Percentiles rank a stretch among this genome's conserved stretches.
phyloP scores from a whole-genome alignment of 2,329 filamentous ascomycete genomes.

The Monilinia fructigena region DNA sequence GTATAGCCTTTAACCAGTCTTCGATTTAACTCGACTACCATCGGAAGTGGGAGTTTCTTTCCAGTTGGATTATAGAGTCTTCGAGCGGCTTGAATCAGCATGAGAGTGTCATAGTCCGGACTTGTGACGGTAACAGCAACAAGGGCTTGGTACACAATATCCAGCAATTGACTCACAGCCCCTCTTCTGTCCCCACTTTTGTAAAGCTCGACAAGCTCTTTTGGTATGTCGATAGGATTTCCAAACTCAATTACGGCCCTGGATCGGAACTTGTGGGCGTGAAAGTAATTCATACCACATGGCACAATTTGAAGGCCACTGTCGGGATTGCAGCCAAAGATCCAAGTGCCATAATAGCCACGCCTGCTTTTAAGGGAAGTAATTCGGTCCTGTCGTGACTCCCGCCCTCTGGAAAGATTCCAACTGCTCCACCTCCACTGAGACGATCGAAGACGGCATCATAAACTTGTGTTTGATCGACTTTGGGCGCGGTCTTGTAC shows the following conservation, averaged over 20 bases:
- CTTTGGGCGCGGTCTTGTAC: slow-evolving; percentile 86
- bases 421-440: slow-evolving; percentile 79
- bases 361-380: slow-evolving; percentile 85
- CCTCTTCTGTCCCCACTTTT: slow-evolving; percentile 79
- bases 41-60: slow-evolving; percentile 28
- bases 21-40: slow-evolving; percentile 71
- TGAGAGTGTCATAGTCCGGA: slow-evolving; percentile 87
- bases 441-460: slow-evolving; percentile 85
- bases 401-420: slow-evolving; percentile 94
- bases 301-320: slow-evolving; percentile 93
- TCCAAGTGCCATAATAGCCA: slow-evolving; percentile 96
- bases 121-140: slow-evolving; percentile 90
- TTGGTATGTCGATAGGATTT: slow-evolving; percentile 78
- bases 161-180: slow-evolving; percentile 80
- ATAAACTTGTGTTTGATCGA: slow-evolving; percentile 91
- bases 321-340: slow-evolving; percentile 74
- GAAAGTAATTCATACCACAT: slow-evolving; percentile 99
- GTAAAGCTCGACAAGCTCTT: slow-evolving; percentile 81
- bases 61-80: slow-evolving; percentile 85
- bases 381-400: slow-evolving; percentile 93
- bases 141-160: slow-evolving; percentile 58
- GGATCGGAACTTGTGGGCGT: slow-evolving; percentile 96
- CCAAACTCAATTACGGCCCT: slow-evolving; percentile 95
- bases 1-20: slow-evolving; percentile 84
- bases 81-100: slow-evolving; percentile 88